A percentile compares a stretch with the other conserved stretches of the same genome.
These are phyloP conservation scores for Pythium phragmiticola DNA, from an alignment of 352 stramenopile genomes.

Conservation along the genomic window DNA sequence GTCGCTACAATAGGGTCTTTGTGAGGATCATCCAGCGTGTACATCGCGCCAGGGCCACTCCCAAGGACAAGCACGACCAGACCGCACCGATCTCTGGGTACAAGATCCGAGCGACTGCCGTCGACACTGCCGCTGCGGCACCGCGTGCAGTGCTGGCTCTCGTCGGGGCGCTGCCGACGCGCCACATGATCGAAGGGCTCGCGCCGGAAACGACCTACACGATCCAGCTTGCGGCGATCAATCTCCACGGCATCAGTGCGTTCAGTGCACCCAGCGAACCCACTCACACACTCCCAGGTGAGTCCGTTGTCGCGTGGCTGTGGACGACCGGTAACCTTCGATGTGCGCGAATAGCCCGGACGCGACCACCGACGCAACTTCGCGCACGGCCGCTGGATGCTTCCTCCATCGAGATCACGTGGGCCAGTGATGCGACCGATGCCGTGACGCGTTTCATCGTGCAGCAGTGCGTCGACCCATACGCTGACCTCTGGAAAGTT, in stretches of 20 bases:
- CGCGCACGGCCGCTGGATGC: conserved; percentile 4
- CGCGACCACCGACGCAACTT: conserved; percentile 6
- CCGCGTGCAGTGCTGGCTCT: conserved; percentile 31
- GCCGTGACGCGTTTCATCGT: conserved; percentile 20
- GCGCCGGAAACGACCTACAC: conserved; percentile 42
- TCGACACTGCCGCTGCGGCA: conserved; percentile 19
- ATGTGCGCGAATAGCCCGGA: conserved; percentile 11
- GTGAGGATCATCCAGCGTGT: too few relatives aligned
- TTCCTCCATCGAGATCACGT: conserved; percentile 16
- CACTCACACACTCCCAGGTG: conserved; percentile 37
- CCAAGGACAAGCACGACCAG: conserved; percentile 32
- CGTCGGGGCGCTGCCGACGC: conserved; percentile 30
- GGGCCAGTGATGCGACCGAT: conserved; percentile 2
- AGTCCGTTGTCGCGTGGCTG: too few relatives aligned
- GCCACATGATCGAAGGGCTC: conserved; percentile 33
- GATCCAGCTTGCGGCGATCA: conserved; percentile 49
- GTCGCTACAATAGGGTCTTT: too few relatives aligned
- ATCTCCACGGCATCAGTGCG: conserved; percentile 53
- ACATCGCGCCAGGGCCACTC: conserved; percentile 5
- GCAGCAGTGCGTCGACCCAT: conserved; percentile 27
- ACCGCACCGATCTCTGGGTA: conserved; percentile 63
- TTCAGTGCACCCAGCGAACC: conserved; percentile 39
- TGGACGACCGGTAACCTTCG: neutral
- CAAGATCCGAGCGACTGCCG: conserved; percentile 37
- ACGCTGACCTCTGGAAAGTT: conserved; percentile 27